Evolutionary conservation across 1,284 basidiomycete species (phyloP).

Genomic region (Takashimella tepidaria): DNA sequence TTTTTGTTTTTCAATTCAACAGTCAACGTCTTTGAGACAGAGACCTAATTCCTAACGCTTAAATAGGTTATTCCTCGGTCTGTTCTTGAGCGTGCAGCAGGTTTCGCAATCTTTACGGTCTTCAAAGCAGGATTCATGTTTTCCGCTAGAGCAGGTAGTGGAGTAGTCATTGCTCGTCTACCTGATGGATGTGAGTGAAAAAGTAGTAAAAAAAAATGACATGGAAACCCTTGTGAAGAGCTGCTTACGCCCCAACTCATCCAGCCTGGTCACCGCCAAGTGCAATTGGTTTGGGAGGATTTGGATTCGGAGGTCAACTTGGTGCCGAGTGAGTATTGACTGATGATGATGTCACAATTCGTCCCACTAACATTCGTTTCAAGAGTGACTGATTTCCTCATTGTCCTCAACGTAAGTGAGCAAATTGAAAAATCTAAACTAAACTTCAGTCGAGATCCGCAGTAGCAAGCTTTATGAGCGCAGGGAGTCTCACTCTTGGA

Average conservation of each 20-base stretch:
- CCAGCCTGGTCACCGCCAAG: constrained; percentile 88
- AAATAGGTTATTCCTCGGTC: constrained; percentile 48
- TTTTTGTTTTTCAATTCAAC: not conserved
- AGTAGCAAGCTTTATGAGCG: constrained; percentile 86
- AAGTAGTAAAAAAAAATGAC: not conserved
- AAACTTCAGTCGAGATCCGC: constrained; percentile 46
- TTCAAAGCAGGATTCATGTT: constrained; percentile 57
- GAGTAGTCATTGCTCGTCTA: constrained; percentile 82
- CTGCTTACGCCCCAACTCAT: constrained; percentile 9
- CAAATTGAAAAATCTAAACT: constrained; percentile 19
- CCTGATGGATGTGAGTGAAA: constrained; percentile 69
- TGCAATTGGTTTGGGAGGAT: constrained; percentile 90
- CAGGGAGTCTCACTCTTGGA: constrained; percentile 84
- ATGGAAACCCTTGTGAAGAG: not conserved
- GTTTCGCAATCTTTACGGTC: constrained; percentile 55
- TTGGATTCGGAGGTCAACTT: constrained; percentile 75
- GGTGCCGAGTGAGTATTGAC: constrained; percentile 50
- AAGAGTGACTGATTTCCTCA: constrained; percentile 83
- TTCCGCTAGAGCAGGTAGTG: constrained; percentile 69
- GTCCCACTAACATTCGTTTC: constrained; percentile 58
- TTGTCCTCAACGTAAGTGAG: constrained; percentile 73
- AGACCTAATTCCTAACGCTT: too few species aligned
- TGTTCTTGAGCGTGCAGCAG: constrained; percentile 46
- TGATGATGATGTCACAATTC: constrained; percentile 17
- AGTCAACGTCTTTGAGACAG: too few species aligned